Evolutionary conservation across 1,139 yeast genomes (phyloP).

Genomic region (Petasospora fabianii): DNA sequence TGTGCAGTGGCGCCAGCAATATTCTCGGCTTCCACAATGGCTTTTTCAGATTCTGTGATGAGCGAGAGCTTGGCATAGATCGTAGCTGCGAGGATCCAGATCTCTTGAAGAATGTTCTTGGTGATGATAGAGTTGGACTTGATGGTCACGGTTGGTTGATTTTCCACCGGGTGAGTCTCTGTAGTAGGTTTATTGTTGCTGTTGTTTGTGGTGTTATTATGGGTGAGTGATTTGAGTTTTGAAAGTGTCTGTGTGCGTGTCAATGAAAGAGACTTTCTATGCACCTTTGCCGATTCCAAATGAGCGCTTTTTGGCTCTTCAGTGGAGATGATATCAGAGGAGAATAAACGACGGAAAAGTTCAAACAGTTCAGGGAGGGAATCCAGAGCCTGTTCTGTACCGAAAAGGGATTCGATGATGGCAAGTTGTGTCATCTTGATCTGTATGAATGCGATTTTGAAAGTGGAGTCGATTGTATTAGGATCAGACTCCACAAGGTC

Average conservation of each 20-base stretch:
- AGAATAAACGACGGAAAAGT: slow-evolving; percentile 54
- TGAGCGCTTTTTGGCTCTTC: background rate
- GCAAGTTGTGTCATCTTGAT: slow-evolving; percentile 75
- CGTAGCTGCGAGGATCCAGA: slow-evolving; percentile 76
- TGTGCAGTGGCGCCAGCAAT: slow-evolving; percentile 47
- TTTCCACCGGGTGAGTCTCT: too few relatives aligned
- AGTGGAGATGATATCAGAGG: slow-evolving; percentile 21
- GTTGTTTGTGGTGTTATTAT: slow-evolving; percentile 10
- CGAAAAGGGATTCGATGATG: slow-evolving; percentile 60
- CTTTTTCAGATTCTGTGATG: slow-evolving; percentile 61
- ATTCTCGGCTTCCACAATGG: slow-evolving; percentile 68
- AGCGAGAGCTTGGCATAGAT: slow-evolving; percentile 58
- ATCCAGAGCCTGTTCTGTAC: slow-evolving; percentile 59
- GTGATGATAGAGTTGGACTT: slow-evolving; percentile 20
- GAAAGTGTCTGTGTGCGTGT: slow-evolving; percentile 19
- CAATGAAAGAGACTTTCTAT: slow-evolving; percentile 16
- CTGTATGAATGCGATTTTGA: slow-evolving; percentile 59
- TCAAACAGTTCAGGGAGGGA: slow-evolving; percentile 63
- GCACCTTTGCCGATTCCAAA: slow-evolving; percentile 5
- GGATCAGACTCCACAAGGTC: slow-evolving; percentile 16
- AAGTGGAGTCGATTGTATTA: slow-evolving; percentile 28
- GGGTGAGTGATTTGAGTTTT: slow-evolving; percentile 20
- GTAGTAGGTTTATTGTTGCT: background rate
- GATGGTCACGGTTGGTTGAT: slow-evolving; percentile 8
- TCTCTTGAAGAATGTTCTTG: slow-evolving; percentile 46